A percentile compares a stretch with the other conserved stretches of the same genome.
Evolutionary conservation across 768 basidiomycete species (phyloP).

Genomic region (Artomyces pyxidatus): DNA sequence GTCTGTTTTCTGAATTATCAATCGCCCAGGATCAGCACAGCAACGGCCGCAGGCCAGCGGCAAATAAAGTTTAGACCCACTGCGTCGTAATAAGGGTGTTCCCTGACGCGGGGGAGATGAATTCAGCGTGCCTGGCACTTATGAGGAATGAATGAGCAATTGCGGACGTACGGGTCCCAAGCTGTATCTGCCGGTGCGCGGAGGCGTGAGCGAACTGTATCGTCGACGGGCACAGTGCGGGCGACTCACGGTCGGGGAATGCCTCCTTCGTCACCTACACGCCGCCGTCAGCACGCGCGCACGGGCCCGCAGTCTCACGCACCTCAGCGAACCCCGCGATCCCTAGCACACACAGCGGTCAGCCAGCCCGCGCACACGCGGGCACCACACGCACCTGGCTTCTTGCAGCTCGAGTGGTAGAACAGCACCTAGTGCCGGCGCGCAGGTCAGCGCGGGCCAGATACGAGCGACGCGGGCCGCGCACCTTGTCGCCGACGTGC

Average conservation of each 20-base stretch:
- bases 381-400: conserved; percentile 44
- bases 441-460: background rate
- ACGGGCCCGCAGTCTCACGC: conserved; percentile 4
- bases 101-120: conserved; percentile 29
- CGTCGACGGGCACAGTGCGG: background rate
- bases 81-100: conserved; percentile 75
- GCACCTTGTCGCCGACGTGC: conserved; percentile 65
- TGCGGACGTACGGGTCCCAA: conserved; percentile 65
- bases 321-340: conserved; percentile 81
- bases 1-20: conserved; percentile 59
- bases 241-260: conserved; percentile 86
- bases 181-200: conserved; percentile 58
- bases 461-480: conserved; percentile 7
- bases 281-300: background rate
- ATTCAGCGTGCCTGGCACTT: too few relatives aligned
- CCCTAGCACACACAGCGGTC: conserved; percentile 31
- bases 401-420: conserved; percentile 85
- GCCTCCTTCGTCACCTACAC: conserved; percentile 69
- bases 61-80: conserved; percentile 35
- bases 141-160: conserved; percentile 5
- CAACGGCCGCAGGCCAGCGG: too few relatives aligned
- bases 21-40: conserved; percentile 4
- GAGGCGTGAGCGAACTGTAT: background rate
- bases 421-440: conserved; percentile 55
- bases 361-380: background rate